These are phyloP conservation scores for Panaeolus cyanescens DNA, from an alignment of 768 basidiomycete genomes.

Conservation along the genomic window DNA sequence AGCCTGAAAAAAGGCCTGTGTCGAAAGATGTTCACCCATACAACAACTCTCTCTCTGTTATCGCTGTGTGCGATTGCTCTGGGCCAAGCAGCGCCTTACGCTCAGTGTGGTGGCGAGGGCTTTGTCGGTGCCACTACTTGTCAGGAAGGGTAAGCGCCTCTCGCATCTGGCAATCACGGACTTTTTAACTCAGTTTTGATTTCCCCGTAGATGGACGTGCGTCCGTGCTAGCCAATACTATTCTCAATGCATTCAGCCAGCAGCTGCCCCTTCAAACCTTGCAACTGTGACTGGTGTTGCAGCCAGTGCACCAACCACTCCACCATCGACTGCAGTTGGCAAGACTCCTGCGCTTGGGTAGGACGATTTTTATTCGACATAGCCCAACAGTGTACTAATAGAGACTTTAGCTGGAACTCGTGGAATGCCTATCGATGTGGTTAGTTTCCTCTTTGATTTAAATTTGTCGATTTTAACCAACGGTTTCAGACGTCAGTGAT, in stretches of 20 bases:
- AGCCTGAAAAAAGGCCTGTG: background rate
- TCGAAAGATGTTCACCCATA: background rate
- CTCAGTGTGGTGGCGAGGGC: constrained; percentile 35
- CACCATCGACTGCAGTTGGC: constrained; percentile 41
- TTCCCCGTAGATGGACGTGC: constrained; percentile 31
- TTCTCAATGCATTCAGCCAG: constrained; percentile 35
- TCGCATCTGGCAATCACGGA: background rate
- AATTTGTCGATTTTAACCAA: background rate
- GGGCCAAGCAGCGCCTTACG: constrained; percentile 22
- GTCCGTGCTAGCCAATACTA: constrained; percentile 33
- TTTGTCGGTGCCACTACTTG: constrained; percentile 36
- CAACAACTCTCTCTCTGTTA: background rate
- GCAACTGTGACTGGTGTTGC: constrained; percentile 29
- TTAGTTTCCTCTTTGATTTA: background rate
- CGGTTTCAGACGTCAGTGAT: constrained; percentile 41
- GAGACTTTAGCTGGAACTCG: constrained; percentile 43
- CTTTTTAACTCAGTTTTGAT: background rate
- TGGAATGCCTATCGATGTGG: constrained; percentile 52
- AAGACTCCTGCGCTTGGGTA: constrained; percentile 51
- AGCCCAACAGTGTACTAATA: background rate
- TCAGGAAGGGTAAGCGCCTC: constrained; percentile 19
- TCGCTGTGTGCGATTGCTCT: constrained; percentile 2
- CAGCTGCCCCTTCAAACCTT: constrained; percentile 16
- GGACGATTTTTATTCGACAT: background rate
- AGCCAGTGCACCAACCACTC: constrained; percentile 38